A percentile compares a stretch with the other conserved stretches of the same genome.
These are phyloP conservation scores for Xanthoparmelia taractica DNA, from an alignment of 495 filamentous ascomycete genomes.

Conservation along the genomic window DNA sequence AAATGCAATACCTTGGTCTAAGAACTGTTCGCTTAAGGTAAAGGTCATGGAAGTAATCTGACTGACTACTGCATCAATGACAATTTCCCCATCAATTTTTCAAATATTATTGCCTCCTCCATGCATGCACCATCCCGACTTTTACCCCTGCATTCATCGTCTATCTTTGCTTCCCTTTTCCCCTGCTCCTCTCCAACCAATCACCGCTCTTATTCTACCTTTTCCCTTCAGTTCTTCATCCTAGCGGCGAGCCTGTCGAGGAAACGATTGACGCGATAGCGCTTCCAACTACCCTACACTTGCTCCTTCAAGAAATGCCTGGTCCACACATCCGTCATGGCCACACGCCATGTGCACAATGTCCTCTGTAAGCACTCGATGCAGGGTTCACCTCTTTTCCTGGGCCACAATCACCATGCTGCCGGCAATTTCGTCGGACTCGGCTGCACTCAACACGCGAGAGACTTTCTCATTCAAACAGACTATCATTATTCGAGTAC, in stretches of 20 bases:
- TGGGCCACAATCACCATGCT: not conserved
- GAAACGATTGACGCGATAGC: no score
- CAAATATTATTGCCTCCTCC: not conserved
- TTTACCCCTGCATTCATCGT: not conserved
- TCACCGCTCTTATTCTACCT: not conserved
- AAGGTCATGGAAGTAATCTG: not conserved
- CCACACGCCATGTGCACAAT: not conserved
- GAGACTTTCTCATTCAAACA: not conserved
- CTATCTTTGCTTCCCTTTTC: not conserved
- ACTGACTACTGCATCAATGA: not conserved
- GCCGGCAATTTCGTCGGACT: not conserved
- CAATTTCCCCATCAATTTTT: slow-evolving; percentile 3
- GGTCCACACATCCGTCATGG: not conserved
- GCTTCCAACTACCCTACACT: not conserved
- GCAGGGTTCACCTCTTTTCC: no score
- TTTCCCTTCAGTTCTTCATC: not conserved
- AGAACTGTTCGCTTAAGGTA: no score
- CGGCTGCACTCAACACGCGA: not conserved
- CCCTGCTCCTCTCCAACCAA: not conserved
- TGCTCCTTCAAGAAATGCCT: not conserved
- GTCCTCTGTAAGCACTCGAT: not conserved
- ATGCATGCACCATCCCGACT: not conserved
- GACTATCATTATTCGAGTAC: not conserved
- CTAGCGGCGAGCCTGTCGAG: no score
- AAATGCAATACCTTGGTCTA: no score